Evolutionary conservation across 257 asterid genomes (phyloP).

Genomic region (Lycium barbarum): DNA sequence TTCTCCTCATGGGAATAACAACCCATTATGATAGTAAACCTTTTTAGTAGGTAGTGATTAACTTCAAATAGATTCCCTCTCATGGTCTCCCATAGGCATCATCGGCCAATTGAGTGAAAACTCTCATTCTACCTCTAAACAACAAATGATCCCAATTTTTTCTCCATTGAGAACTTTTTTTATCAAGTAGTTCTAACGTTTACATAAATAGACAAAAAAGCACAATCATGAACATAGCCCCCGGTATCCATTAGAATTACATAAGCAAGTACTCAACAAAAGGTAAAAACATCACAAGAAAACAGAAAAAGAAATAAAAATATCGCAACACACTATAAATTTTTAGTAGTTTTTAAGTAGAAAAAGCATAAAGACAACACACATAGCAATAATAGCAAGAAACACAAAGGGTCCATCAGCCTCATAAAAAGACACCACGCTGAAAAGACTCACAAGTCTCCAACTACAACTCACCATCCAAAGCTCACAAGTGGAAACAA

Average conservation of each 20-base stretch:
- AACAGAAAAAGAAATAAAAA: not conserved
- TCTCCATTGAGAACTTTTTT: conserved; percentile 2
- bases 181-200: not conserved
- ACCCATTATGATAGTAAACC: not conserved
- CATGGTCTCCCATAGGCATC: not conserved
- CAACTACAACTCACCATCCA: conserved; percentile 22
- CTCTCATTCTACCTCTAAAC: not conserved
- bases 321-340: not conserved
- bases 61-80: not conserved
- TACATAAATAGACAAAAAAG: not conserved
- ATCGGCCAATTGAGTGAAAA: not conserved
- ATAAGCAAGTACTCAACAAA: not conserved
- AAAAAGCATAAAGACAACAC: conserved; percentile 26
- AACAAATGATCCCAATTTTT: not conserved
- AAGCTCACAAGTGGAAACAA: conserved; percentile 44
- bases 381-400: conserved; percentile 26
- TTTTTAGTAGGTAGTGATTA: not conserved
- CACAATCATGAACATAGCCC: not conserved
- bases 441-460: conserved; percentile 26
- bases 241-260: conserved; percentile 17
- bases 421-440: conserved; percentile 27
- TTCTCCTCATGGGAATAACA: not conserved
- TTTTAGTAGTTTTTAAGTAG: not conserved
- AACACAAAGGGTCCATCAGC: conserved; percentile 25
- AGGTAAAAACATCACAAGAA: not conserved